phyloP scores from a whole-genome alignment of 148 eudicot species.

The Salicornia ramosissima region DNA sequence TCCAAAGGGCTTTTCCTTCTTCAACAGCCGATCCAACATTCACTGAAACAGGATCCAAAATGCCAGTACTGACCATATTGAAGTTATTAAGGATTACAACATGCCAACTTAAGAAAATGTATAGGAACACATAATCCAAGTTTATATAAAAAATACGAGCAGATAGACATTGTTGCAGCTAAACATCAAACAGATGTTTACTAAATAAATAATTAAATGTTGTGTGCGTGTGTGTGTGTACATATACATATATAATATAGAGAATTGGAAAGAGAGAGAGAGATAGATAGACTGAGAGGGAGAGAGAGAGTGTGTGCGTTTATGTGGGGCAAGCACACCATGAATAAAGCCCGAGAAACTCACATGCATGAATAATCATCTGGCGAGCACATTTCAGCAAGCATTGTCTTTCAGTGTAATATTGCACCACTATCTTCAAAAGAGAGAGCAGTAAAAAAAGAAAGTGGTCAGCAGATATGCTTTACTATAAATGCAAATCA shows the following conservation, averaged over 20 bases:
- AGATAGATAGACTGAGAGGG: too few relatives aligned
- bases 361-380: constrained; percentile 68
- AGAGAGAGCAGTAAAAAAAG: constrained; percentile 20
- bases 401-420: constrained; percentile 91
- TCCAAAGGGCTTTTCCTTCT: constrained; percentile 36
- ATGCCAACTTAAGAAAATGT: neutral
- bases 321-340: neutral
- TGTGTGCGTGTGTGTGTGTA: too few relatives aligned
- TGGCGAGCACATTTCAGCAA: constrained; percentile 89
- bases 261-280: too few relatives aligned
- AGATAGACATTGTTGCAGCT: neutral
- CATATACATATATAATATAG: too few relatives aligned
- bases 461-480: constrained; percentile 13
- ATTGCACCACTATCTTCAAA: constrained; percentile 75
- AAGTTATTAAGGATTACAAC: neutral
- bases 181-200: neutral
- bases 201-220: too few relatives aligned
- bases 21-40: constrained; percentile 40
- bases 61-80: constrained; percentile 6
- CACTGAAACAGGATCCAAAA: constrained; percentile 46
- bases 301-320: too few relatives aligned
- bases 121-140: neutral
- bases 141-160: neutral
- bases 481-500: neutral
- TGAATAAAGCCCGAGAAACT: constrained; percentile 25